phyloP scores from a whole-genome alignment of 345 rosid species.

The Linum trigynum region DNA sequence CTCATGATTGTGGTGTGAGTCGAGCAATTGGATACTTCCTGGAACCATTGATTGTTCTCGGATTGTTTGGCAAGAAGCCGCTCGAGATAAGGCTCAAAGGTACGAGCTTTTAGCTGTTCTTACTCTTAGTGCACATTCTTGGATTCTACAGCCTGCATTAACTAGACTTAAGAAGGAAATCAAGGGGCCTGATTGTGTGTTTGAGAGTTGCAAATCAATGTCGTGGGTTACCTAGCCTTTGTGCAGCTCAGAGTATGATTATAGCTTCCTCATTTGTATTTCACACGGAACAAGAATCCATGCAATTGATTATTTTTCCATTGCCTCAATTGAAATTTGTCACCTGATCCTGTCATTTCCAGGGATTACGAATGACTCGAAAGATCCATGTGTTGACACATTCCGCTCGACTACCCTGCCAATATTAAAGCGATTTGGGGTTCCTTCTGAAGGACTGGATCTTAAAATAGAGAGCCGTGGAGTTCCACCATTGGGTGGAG shows the following conservation, averaged over 20 bases:
- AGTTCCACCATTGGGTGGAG: slow-evolving; percentile 72
- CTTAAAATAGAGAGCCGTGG: slow-evolving; percentile 75
- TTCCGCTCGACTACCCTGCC: slow-evolving; percentile 61
- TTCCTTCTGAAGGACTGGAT: slow-evolving; percentile 66
- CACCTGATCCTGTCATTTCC: slow-evolving; percentile 1
- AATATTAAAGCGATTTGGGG: slow-evolving; percentile 57
- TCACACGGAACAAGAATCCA: too few relatives aligned
- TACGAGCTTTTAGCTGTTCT: slow-evolving; percentile 5
- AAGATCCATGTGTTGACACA: slow-evolving; percentile 75
- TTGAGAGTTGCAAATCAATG: too few relatives aligned
- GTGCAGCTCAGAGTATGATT: too few relatives aligned
- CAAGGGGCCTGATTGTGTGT: too few relatives aligned
- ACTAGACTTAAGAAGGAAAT: too few relatives aligned
- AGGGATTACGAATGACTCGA: slow-evolving; percentile 84
- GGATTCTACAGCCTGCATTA: too few relatives aligned
- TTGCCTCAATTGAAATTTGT: too few relatives aligned
- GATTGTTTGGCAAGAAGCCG: slow-evolving; percentile 61
- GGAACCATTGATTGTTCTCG: slow-evolving; percentile 76
- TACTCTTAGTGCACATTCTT: too few relatives aligned
- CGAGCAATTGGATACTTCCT: slow-evolving; percentile 78
- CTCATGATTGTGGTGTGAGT: slow-evolving; percentile 61
- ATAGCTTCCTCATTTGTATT: too few relatives aligned
- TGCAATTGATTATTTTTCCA: too few relatives aligned
- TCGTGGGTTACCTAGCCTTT: too few relatives aligned
- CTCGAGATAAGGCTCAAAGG: slow-evolving; percentile 64